Base-by-base conservation (phyloP, 768 basidiomycete species). In the Pisolithus orientalis region DNA sequence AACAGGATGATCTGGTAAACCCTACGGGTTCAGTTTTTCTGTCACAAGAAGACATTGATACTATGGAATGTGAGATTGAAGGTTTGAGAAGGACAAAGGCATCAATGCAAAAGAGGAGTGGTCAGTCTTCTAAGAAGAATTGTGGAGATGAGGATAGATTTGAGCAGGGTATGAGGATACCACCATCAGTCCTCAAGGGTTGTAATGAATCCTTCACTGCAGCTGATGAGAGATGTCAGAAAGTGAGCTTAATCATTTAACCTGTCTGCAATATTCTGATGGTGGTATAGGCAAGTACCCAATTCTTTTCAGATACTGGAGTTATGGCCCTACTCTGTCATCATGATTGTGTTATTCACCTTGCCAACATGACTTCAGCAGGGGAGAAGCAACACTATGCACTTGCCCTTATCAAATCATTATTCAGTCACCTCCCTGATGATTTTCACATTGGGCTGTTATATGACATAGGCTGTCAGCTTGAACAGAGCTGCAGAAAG, bases 151-250 rank as follows among this genome's bases (percentile, higher is more conserved):
- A 53, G 27, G 50, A 58, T 38, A 27, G 32, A 8, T 61, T 40
- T 58, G 62, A 69, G 47, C 25, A 42, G n/a, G 55, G 54, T 5
- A 59, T 69, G 52, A 51, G 48, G 17, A 59, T 72, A 1, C 65
- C 69, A 6, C 54, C 49, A 8, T 61, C 65, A 6, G 62, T 67
- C 6, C 58, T 72, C 1, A 60, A 72, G 55, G 69, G 47, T 1
- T 73, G 72, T 49, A 42, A 60, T 27, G 61, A 62, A 0, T 66
- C 66, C 11, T 72, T 72, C 46, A 24, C 48, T 27, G 53, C 50
- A 10, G 55, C 51, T 16, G 55, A 56, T n/a, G 53, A 56, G 51
- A 47, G 44, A 37, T 48, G 47, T 14, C 45, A 51, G 34, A 57
- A 56, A 52, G 47, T 48, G 32, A 38, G 47, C 6, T 11, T 31